Base-by-base conservation (phyloP, 495 filamentous ascomycete genomes). In the Thermochaetoides thermophila region DNA sequence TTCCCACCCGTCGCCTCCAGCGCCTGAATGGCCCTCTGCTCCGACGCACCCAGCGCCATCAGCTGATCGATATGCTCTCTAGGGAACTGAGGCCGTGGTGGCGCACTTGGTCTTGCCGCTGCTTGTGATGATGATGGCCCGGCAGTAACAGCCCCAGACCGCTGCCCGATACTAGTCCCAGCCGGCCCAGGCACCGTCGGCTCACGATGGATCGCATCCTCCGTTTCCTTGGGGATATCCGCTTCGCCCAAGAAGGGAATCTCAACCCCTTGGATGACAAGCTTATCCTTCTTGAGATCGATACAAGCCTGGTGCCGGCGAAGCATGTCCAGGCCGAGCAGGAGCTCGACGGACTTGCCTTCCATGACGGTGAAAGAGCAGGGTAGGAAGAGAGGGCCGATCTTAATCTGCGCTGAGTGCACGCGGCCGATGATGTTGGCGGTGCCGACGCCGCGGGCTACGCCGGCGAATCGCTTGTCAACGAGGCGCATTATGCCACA, bases 351-450 rank as follows among this genome's bases (percentile, higher is more conserved):
- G 37, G 81, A 75, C 56, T 96, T 99, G 22, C 89, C 89, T 57
- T 99, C 89, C 89, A 99, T 95, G 42, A 99, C 89, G n/a, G 91
- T 96, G 57, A 99, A 99, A 30, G 80, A 81, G 63, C 85, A 95
- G 1, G 86, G 74, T 31, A 99, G 69, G 48, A 83, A 84, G 47
- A 86, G 71, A 22, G 68, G 70, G 12, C 89, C 91, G 42, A 99
- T 92, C 59, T 81, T 82, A 51, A 96, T 87, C 53, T 81, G 81
- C 10, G 91, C 87, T 12, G 78, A 81, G 49, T 96, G 89, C 0
- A 99, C 89, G 17, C 86, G 84, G 23, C 89, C 89, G 12, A 99
- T 74, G 40, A 99, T 93, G 29, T 74, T 78, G 21, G 89, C 91
- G 2, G 85, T 94, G 13, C 89, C 89, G 11, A 99, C 87, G 28